A percentile compares a stretch with the other conserved stretches of the same genome.
Conservation (phyloP, 2,329 filamentous ascomycete genomes). For the Trichophyton mentagrophytes region DNA sequence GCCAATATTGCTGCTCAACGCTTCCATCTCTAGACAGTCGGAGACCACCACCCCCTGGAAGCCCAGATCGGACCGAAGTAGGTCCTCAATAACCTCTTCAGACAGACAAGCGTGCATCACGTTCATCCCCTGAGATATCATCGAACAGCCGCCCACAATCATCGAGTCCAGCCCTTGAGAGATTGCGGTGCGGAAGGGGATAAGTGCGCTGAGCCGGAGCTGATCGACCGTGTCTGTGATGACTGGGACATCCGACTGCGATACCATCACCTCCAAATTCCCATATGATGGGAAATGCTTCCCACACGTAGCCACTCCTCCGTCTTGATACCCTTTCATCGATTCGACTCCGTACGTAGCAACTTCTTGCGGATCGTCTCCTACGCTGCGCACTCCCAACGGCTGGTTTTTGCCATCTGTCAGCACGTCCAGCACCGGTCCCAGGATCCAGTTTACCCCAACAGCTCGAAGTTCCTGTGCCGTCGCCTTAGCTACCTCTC, state of each 20-base stretch:
- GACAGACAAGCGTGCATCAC: conserved; percentile 91
- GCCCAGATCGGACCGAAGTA: conserved; percentile 74
- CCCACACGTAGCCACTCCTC: conserved; percentile 75
- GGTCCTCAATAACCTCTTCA: conserved; percentile 81
- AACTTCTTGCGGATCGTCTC: conserved; percentile 89
- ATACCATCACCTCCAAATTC: conserved; percentile 85
- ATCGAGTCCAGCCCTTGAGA: conserved; percentile 78
- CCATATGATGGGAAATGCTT: conserved; percentile 97
- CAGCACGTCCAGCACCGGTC: conserved; percentile 83
- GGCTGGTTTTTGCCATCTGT: conserved; percentile 88
- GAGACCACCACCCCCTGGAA: conserved; percentile 90
- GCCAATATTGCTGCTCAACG: conserved; percentile 88
- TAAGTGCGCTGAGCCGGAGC: conserved; percentile 75
- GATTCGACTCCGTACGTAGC: conserved; percentile 84
- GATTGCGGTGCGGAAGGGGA: conserved; percentile 86
- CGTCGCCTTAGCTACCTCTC: conserved; percentile 82
- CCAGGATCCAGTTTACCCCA: conserved; percentile 90
- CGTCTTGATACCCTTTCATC: conserved; percentile 86
- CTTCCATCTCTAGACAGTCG: conserved; percentile 94
- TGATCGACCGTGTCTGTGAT: conserved; percentile 92
- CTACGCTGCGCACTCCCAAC: conserved; percentile 74
- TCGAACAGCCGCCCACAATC: conserved; percentile 90
- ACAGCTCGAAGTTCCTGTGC: conserved; percentile 85
- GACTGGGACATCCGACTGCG: conserved; percentile 80
- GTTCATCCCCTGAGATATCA: conserved; percentile 81